Evolutionary conservation across 2,329 filamentous ascomycete genomes (phyloP).

Genomic region (Curvularia sp.): DNA sequence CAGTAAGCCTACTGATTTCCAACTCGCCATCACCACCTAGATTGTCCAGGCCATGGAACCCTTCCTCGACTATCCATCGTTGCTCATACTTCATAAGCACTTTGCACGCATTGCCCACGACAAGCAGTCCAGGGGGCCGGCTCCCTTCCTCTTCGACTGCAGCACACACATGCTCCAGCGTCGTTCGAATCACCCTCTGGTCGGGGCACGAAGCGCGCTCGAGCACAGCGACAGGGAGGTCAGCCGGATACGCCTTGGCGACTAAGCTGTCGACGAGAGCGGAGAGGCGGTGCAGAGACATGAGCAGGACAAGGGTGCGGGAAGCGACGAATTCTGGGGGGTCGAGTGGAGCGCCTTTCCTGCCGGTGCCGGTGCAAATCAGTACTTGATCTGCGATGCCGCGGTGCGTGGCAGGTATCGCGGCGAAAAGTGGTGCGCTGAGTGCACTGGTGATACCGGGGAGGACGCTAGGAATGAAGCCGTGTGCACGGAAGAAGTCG

Average conservation of each 20-base stretch:
- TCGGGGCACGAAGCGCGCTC: slow-evolving; percentile 94
- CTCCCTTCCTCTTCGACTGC: slow-evolving; percentile 91
- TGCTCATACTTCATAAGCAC: slow-evolving; percentile 70
- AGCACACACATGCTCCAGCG: slow-evolving; percentile 76
- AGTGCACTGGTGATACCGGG: slow-evolving; percentile 91
- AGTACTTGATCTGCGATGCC: slow-evolving; percentile 91
- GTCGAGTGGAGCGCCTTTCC: slow-evolving; percentile 82
- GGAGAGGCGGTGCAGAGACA: slow-evolving; percentile 86
- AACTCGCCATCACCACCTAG: slow-evolving; percentile 34
- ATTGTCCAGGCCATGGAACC: slow-evolving; percentile 75
- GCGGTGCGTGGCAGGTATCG: slow-evolving; percentile 86
- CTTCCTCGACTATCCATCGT: slow-evolving; percentile 87
- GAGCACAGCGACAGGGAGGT: slow-evolving; percentile 90
- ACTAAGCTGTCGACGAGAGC: slow-evolving; percentile 74
- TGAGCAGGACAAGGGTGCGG: slow-evolving; percentile 90
- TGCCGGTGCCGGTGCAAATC: slow-evolving; percentile 94
- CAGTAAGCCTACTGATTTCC: slow-evolving; percentile 28
- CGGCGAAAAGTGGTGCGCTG: slow-evolving; percentile 85
- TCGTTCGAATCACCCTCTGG: slow-evolving; percentile 90
- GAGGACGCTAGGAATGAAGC: slow-evolving; percentile 75
- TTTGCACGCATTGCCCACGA: slow-evolving; percentile 84
- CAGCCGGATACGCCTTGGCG: slow-evolving; percentile 68
- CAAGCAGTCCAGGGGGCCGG: slow-evolving; percentile 84
- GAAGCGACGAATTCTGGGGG: slow-evolving; percentile 79
- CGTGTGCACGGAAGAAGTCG: slow-evolving; percentile 77